These are phyloP conservation scores for Fragilaria radians DNA, from an alignment of 108 stramenopile species.

Conservation along the genomic window DNA sequence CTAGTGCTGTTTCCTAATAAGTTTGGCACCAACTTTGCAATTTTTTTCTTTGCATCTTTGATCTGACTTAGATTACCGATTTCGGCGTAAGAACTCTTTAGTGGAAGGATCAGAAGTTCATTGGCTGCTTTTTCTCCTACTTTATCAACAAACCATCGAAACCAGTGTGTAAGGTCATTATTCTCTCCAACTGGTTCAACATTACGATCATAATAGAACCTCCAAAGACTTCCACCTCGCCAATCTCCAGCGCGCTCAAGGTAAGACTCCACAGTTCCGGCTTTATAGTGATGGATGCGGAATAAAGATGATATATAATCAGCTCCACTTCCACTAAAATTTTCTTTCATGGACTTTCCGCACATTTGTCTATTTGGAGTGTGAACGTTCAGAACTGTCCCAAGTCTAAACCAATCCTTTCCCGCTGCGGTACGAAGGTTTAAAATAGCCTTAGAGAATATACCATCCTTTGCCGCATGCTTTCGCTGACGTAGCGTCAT, in stretches of 20 bases:
- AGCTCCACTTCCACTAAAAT: background rate
- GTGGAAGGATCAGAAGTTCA: background rate
- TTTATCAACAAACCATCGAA: background rate
- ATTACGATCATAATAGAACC: background rate
- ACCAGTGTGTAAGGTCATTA: background rate
- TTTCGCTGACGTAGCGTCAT: constrained; percentile 11
- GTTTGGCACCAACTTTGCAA: background rate
- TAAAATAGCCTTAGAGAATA: constrained; percentile 13
- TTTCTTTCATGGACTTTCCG: constrained; percentile 6
- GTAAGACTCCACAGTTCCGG: constrained; percentile 9
- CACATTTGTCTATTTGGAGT: constrained; percentile 7
- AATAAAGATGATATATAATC: constrained; percentile 15
- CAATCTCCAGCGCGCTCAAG: constrained; percentile 7
- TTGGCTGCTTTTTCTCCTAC: background rate
- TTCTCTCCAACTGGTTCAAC: background rate
- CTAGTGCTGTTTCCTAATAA: too few species aligned
- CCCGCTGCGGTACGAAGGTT: background rate
- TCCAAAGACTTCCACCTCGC: background rate
- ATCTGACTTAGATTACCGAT: background rate
- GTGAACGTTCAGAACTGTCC: constrained; percentile 1
- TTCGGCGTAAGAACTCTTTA: background rate
- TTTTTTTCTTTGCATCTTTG: background rate
- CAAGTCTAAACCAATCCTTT: background rate
- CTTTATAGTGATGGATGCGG: constrained; percentile 11
- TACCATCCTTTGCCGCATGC: constrained; percentile 6